A percentile compares a stretch with the other conserved stretches of the same genome.
These are phyloP conservation scores for Nicotiana knightiana DNA, from an alignment of 257 asterid genomes.

Conservation along the genomic window DNA sequence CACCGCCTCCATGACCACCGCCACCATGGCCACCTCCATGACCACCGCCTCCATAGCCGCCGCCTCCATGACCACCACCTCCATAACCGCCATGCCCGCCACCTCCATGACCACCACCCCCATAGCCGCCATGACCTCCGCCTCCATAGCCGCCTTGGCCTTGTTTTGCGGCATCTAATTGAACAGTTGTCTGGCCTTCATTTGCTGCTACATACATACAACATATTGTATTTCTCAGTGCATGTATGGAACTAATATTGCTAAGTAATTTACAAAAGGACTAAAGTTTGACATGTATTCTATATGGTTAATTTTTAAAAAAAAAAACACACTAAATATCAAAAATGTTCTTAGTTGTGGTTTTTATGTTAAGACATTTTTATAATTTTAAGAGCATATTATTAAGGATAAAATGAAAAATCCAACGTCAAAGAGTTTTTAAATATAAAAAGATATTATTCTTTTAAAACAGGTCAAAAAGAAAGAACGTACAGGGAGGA, in stretches of 20 bases:
- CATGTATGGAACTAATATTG: no score
- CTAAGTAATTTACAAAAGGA: no score
- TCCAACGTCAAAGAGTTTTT: no score
- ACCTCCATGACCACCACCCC: background rate
- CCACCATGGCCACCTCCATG: background rate
- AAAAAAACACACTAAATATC: no score
- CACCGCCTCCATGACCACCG: background rate
- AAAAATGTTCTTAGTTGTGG: background rate
- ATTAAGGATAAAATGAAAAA: no score
- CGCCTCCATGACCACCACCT: background rate
- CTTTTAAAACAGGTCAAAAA: background rate
- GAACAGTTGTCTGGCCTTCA: background rate
- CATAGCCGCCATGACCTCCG: background rate
- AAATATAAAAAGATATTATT: no score
- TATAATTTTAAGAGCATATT: background rate
- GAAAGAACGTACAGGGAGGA: no score
- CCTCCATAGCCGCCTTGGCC: background rate
- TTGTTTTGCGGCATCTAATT: background rate
- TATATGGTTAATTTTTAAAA: no score
- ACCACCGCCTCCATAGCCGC: background rate
- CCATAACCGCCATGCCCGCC: background rate
- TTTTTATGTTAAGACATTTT: no score
- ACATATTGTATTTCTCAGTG: background rate
- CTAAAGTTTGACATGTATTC: background rate
- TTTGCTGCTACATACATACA: background rate